Conservation (phyloP, 2,329 filamentous ascomycete species). For the Setomelanomma holmii region DNA sequence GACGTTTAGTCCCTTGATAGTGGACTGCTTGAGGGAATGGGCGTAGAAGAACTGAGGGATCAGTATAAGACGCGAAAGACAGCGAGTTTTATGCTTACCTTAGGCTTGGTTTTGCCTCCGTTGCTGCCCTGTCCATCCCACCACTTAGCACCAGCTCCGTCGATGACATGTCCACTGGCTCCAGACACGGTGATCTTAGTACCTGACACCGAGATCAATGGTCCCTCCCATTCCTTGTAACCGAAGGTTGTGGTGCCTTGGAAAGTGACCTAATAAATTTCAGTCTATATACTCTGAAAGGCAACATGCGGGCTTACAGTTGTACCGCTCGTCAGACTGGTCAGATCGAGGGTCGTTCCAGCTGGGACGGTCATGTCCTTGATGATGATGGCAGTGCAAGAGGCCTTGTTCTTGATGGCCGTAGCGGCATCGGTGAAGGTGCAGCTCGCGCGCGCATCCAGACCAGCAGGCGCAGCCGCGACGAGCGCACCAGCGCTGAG, state of each 20-base stretch:
- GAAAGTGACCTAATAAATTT: constrained; percentile 61
- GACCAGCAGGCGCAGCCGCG: constrained; percentile 38
- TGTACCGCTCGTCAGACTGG: constrained; percentile 59
- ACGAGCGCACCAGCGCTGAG: constrained; percentile 40
- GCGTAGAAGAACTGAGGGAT: constrained; percentile 65
- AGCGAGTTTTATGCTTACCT: constrained; percentile 18
- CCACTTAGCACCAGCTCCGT: constrained; percentile 63
- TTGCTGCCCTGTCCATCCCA: constrained; percentile 58
- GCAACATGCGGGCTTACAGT: constrained; percentile 37
- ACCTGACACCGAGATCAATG: constrained; percentile 68
- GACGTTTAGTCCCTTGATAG: constrained; percentile 59
- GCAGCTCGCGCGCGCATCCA: constrained; percentile 52
- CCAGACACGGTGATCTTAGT: constrained; percentile 66
- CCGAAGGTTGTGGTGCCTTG: constrained; percentile 71
- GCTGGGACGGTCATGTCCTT: constrained; percentile 63
- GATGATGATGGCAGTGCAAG: constrained; percentile 63
- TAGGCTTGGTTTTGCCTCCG: constrained; percentile 55
- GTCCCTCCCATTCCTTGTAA: constrained; percentile 70
- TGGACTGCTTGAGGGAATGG: constrained; percentile 59
- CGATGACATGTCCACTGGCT: constrained; percentile 61
- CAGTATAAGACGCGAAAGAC: not conserved
- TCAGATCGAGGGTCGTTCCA: constrained; percentile 66
- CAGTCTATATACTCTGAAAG: not conserved
- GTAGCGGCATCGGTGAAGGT: constrained; percentile 62
- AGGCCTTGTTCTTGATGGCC: constrained; percentile 57